Conservation (phyloP, 2,329 filamentous ascomycete genomes). For the Fusarium anthophilum region DNA sequence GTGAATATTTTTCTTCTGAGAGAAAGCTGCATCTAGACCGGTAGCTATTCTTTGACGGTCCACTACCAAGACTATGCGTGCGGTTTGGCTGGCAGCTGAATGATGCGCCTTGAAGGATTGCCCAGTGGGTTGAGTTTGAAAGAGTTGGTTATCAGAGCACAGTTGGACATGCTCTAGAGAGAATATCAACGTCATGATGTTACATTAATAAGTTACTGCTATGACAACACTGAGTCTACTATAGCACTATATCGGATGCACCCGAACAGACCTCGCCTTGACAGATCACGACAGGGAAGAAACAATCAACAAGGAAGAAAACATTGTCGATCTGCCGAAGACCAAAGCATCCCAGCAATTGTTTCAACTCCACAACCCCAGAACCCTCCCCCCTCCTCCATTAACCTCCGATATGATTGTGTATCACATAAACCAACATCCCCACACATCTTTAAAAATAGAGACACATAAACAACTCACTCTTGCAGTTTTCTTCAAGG, state of each 20-base stretch:
- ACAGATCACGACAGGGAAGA: background rate
- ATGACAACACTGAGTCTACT: background rate
- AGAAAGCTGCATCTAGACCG: constrained; percentile 1
- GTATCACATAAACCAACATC: constrained; percentile 1
- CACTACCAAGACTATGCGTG: background rate
- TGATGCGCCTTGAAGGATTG: background rate
- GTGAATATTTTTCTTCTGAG: background rate
- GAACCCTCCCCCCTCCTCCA: background rate
- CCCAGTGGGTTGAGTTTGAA: background rate
- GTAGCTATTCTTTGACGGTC: background rate
- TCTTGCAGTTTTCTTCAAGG: constrained; percentile 4
- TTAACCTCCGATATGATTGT: background rate
- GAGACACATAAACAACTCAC: background rate
- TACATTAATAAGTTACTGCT: background rate
- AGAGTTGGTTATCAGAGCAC: background rate
- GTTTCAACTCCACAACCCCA: constrained; percentile 8
- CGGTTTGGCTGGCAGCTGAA: background rate
- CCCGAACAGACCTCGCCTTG: background rate
- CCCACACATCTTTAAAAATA: background rate
- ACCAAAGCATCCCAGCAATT: constrained; percentile 1
- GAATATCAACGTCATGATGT: background rate
- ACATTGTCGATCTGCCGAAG: constrained; percentile 28
- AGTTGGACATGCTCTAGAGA: background rate
- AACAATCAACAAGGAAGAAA: background rate
- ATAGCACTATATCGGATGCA: background rate